Conservation (phyloP, 495 filamentous ascomycete species). For the Aspergillus sparsus region DNA sequence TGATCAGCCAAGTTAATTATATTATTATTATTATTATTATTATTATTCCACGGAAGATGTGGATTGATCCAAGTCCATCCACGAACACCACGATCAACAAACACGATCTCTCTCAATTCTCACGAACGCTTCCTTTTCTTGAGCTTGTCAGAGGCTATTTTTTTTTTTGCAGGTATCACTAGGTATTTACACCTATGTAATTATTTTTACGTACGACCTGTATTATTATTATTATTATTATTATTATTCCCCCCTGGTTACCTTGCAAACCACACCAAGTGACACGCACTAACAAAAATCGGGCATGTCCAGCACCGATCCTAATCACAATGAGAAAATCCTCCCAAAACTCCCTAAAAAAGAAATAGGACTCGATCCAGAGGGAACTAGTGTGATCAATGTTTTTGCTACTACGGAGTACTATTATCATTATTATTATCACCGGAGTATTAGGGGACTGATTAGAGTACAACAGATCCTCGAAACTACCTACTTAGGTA, state of each 20-base stretch:
- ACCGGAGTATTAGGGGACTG: too few species aligned
- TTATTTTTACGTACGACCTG: neutral
- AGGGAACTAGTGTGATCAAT: neutral
- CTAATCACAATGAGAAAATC: constrained; percentile 12
- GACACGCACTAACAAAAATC: constrained; percentile 14
- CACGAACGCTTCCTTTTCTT: too few species aligned
- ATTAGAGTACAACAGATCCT: too few species aligned
- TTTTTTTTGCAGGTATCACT: neutral
- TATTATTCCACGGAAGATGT: too few species aligned
- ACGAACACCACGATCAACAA: too few species aligned
- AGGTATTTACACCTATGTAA: neutral
- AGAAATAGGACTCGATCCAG: neutral
- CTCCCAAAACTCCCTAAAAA: neutral
- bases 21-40: too few species aligned
- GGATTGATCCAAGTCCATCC: too few species aligned
- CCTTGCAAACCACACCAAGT: constrained; percentile 13
- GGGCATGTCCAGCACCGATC: constrained; percentile 19
- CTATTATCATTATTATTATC: too few species aligned
- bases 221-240: constrained; percentile 1
- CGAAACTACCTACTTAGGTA: too few species aligned
- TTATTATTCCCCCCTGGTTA: constrained; percentile 1
- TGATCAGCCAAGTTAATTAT: too few species aligned
- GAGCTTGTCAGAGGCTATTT: too few species aligned
- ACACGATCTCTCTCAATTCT: too few species aligned
- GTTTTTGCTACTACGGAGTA: neutral